Percentiles rank a stretch among this genome's conserved stretches.
Conservation (phyloP, 192 early-diverging fungal genomes). For the Gigaspora rosea region DNA sequence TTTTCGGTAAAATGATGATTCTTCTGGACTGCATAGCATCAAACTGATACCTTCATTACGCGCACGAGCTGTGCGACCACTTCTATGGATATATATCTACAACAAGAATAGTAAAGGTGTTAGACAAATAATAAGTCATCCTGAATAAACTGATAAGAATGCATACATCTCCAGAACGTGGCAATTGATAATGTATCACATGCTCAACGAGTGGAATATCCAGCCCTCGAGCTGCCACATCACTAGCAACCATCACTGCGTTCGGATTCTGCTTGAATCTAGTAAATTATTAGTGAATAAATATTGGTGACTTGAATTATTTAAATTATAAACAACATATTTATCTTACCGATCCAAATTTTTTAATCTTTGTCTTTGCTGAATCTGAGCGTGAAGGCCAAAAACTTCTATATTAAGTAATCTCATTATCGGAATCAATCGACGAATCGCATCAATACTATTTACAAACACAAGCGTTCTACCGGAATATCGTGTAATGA, state of each 20-base stretch:
- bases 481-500: constrained; percentile 81
- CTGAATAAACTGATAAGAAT: background rate
- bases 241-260: constrained; percentile 89
- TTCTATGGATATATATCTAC: constrained; percentile 89
- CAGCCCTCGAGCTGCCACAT: constrained; percentile 94
- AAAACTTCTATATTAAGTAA: constrained; percentile 72
- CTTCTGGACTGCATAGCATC: constrained; percentile 83
- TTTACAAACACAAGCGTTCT: constrained; percentile 96
- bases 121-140: background rate
- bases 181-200: constrained; percentile 95
- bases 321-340: background rate
- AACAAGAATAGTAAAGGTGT: background rate
- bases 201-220: constrained; percentile 92
- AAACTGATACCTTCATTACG: constrained; percentile 78
- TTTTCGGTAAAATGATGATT: constrained; percentile 77
- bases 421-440: constrained; percentile 82
- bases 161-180: constrained; percentile 74
- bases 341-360: constrained; percentile 73
- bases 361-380: constrained; percentile 92
- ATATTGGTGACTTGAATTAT: background rate
- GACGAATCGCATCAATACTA: constrained; percentile 89
- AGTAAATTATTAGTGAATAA: background rate
- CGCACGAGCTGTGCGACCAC: constrained; percentile 93
- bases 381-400: constrained; percentile 93
- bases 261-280: constrained; percentile 71